A percentile compares a stretch with the other conserved stretches of the same genome.
Evolutionary conservation across 257 asterid genomes (phyloP).

Genomic region (Solanum sejunctum): DNA sequence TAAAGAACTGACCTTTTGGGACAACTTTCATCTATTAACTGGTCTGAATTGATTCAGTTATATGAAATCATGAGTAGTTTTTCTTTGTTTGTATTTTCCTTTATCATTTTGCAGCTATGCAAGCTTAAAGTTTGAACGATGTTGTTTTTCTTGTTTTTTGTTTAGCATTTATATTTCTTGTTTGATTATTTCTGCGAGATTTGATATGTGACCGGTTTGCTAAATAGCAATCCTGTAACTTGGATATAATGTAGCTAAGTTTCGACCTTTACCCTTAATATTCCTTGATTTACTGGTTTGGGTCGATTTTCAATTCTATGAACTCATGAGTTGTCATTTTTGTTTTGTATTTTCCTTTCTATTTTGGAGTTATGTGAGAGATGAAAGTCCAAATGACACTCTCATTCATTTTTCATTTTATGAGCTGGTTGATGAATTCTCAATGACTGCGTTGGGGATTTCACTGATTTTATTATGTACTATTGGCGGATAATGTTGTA

Average conservation of each 20-base stretch:
- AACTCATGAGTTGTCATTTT: not conserved
- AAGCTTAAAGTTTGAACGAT: not conserved
- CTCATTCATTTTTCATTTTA: not conserved
- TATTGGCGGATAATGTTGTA: not conserved
- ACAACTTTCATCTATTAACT: not conserved
- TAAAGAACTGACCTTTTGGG: not conserved
- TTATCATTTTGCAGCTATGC: not conserved
- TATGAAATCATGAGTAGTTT: not conserved
- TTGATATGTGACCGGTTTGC: not conserved
- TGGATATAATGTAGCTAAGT: not conserved
- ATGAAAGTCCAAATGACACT: not conserved
- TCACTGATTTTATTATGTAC: not conserved
- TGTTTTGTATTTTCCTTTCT: not conserved
- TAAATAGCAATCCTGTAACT: not conserved
- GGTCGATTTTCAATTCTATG: not conserved
- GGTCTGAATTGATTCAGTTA: not conserved
- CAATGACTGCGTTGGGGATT: not conserved
- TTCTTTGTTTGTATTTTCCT: not conserved
- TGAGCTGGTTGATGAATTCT: not conserved
- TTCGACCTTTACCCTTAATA: not conserved
- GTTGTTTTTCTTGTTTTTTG: not conserved
- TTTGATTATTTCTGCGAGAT: not conserved
- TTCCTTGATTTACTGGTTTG: not conserved
- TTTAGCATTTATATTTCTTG: not conserved
- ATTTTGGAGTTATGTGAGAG: not conserved